Conservation (phyloP, 2,329 filamentous ascomycete species). For the Apiospora pterosperma region DNA sequence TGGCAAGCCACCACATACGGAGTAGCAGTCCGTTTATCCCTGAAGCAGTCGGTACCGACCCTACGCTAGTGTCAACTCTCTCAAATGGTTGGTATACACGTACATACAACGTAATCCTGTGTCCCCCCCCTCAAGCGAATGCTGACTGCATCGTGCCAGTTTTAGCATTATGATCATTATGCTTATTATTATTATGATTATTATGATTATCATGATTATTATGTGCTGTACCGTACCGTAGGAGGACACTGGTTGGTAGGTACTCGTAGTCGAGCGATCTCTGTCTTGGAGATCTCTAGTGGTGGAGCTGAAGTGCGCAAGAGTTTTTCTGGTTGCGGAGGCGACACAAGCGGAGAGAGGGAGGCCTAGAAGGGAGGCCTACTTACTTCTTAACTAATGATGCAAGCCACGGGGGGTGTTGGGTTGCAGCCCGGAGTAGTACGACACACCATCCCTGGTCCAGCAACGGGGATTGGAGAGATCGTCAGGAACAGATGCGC, state of each 20-base stretch:
- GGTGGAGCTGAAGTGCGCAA: background rate
- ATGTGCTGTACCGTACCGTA: background rate
- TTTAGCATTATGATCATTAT: background rate
- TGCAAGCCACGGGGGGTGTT: slow-evolving; percentile 1
- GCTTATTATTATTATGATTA: no score
- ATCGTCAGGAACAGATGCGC: slow-evolving; percentile 6
- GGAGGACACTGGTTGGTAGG: no score
- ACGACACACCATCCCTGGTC: background rate
- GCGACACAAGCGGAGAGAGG: background rate
- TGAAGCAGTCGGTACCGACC: no score
- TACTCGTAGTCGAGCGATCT: background rate
- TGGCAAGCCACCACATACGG: no score
- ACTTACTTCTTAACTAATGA: no score
- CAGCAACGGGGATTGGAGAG: slow-evolving; percentile 1
- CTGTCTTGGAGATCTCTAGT: background rate
- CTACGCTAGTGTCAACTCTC: no score
- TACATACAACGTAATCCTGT: no score
- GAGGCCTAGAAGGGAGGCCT: background rate
- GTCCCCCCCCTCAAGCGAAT: background rate
- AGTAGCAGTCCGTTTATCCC: no score
- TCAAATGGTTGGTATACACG: no score
- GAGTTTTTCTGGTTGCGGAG: background rate
- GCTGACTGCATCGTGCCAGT: background rate
- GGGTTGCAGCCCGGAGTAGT: background rate
- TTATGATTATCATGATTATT: no score